Evolutionary conservation across 768 basidiomycete species (phyloP).

Genomic region (Psilocybe cyanescens): DNA sequence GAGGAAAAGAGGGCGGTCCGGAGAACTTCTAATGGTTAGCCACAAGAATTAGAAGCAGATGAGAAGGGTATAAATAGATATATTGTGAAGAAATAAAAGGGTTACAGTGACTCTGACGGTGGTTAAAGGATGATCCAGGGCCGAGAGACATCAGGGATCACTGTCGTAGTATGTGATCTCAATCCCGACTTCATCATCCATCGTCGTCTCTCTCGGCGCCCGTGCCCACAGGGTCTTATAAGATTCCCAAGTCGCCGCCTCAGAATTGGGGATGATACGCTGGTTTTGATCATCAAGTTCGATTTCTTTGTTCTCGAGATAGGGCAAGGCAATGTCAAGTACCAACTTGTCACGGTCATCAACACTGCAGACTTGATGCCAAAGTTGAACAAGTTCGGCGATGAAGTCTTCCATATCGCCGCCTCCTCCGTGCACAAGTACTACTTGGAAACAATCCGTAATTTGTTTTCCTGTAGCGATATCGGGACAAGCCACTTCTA

Average conservation of each 20-base stretch:
- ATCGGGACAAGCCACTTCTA: slow-evolving; percentile 17
- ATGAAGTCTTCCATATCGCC: slow-evolving; percentile 17
- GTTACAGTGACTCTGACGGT: too few species aligned
- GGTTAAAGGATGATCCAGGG: too few species aligned
- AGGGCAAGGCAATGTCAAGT: slow-evolving; percentile 4
- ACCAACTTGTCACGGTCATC: slow-evolving; percentile 12
- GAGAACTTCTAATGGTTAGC: neutral
- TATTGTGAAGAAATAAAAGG: neutral
- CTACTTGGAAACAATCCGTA: slow-evolving; percentile 20
- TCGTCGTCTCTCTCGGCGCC: slow-evolving; percentile 12
- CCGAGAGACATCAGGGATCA: too few species aligned
- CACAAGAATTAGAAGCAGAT: neutral
- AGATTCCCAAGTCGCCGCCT: slow-evolving; percentile 11
- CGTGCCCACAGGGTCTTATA: slow-evolving; percentile 20
- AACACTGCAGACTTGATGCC: slow-evolving; percentile 17
- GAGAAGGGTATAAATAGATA: neutral
- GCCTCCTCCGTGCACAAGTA: slow-evolving; percentile 16
- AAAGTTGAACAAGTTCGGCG: slow-evolving; percentile 15
- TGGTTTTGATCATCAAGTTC: slow-evolving; percentile 8
- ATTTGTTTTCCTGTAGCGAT: slow-evolving; percentile 7
- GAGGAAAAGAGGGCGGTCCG: slow-evolving; percentile 11
- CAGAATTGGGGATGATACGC: slow-evolving; percentile 15
- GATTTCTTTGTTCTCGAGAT: slow-evolving; percentile 12
- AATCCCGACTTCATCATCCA: slow-evolving; percentile 18
- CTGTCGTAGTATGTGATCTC: slow-evolving; percentile 1